A percentile compares a stretch with the other conserved stretches of the same genome.
phyloP scores from a whole-genome alignment of 805 yeast genomes.

The Kazachstania bromeliacearum region DNA sequence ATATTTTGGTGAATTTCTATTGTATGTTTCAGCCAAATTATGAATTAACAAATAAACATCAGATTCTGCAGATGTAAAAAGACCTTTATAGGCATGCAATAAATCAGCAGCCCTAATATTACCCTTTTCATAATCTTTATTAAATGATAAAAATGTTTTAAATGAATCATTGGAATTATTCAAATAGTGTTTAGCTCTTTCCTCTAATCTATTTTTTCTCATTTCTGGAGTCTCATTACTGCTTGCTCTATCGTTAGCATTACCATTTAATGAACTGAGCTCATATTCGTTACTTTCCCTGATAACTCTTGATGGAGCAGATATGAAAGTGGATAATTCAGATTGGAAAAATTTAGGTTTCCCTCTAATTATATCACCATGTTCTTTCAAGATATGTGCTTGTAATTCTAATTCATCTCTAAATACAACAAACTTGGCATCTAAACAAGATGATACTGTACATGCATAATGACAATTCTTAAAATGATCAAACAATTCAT shows the following conservation, averaged over 20 bases:
- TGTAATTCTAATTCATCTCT: conserved; percentile 75
- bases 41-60: conserved; percentile 50
- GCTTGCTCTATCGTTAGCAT: conserved; percentile 3
- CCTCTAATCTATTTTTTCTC: conserved; percentile 60
- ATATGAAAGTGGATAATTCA: conserved; percentile 52
- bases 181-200: conserved; percentile 74
- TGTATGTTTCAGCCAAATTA: conserved; percentile 52
- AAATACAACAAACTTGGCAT: conserved; percentile 86
- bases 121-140: conserved; percentile 38
- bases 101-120: conserved; percentile 42
- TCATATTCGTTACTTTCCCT: conserved; percentile 11
- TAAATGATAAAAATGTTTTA: conserved; percentile 40
- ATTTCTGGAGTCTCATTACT: conserved; percentile 33
- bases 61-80: conserved; percentile 38
- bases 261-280: not conserved
- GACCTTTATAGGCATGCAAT: conserved; percentile 34
- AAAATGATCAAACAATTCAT: conserved; percentile 68
- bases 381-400: conserved; percentile 81
- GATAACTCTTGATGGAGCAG: conserved; percentile 24
- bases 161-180: conserved; percentile 42
- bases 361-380: conserved; percentile 31
- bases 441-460: conserved; percentile 66
- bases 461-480: conserved; percentile 66
- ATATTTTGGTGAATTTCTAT: conserved; percentile 37
- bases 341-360: conserved; percentile 40